Conservation (phyloP, 768 basidiomycete species). For the Trametes villosa region DNA sequence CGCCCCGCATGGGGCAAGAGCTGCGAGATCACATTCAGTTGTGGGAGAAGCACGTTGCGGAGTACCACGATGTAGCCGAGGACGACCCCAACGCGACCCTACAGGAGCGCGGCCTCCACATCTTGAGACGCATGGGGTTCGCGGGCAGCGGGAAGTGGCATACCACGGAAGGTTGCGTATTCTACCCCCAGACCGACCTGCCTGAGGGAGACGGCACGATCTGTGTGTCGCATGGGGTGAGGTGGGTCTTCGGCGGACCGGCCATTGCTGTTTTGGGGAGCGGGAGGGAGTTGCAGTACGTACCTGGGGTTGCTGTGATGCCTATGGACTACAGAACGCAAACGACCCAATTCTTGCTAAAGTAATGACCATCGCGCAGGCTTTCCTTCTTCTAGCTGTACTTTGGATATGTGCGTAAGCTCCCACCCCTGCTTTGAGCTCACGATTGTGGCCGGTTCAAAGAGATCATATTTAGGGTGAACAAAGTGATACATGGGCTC, state of each 20-base stretch:
- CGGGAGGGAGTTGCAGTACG: not conserved
- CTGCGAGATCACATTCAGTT: not conserved
- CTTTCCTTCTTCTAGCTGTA: not conserved
- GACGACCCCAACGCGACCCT: not conserved
- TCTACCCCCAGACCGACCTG: not conserved
- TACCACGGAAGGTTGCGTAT: slow-evolving; percentile 3
- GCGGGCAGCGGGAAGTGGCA: not conserved
- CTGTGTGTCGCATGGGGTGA: not conserved
- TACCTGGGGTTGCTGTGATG: not conserved
- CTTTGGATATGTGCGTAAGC: not conserved
- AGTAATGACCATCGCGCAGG: not conserved
- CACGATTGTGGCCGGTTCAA: too few species aligned
- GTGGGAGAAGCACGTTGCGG: not conserved
- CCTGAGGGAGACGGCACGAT: not conserved
- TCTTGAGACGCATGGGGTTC: not conserved
- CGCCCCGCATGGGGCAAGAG: not conserved
- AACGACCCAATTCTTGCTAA: not conserved
- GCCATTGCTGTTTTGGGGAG: not conserved
- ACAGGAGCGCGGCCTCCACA: not conserved
- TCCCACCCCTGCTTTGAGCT: too few species aligned
- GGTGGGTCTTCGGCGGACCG: slow-evolving; percentile 12
- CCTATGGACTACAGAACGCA: not conserved
- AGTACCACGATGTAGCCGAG: not conserved
- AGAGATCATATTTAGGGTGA: too few species aligned
- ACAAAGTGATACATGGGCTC: too few species aligned